Evolutionary conservation across 345 rosid species (phyloP), one percentile per base, ranked within the genome.

Genomic region (Camelina hispida): DNA sequence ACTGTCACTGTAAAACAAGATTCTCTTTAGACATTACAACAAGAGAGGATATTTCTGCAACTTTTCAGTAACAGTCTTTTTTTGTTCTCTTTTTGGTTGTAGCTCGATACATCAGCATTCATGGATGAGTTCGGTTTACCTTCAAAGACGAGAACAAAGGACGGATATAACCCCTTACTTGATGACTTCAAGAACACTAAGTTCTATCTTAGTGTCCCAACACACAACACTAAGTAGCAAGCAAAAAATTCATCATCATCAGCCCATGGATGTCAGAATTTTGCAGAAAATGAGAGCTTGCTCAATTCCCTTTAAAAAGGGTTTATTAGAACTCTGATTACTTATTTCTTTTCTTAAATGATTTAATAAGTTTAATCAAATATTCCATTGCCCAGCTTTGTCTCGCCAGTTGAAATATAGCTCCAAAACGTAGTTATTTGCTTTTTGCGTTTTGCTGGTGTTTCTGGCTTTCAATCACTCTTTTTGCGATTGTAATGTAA

Each of bases 41-140:
- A 40, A 71, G 44, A 66, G 68, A 53, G 12, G 12, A 63, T 23
- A 6, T 28, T 14, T 64, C 37, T 34, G 43, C 64, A 9, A 35
- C 30, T 15, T 15, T 38, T 46, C 1, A 38, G 0, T 71, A 63
- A 65, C 62, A 13, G 57, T 44, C 8, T 15, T 38, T 32, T 62
- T n/a, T 23, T 64, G 2, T 25, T 28, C 12, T 50, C 2, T 15
- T 34, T 54, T 62, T 0, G 14, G 9, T 0, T 78, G 66, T 70
- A 91, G 96, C 93, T 94, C 0, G 93, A 88, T 77, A 90, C 97
- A 35, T 91, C 96, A 51, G 77, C 89, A 4, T 93, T 91, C 83
- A 94, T 94, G 98, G 95, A 88, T 76, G 98, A 91, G 85, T 94
- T 94, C 62, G 96, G 95, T 34, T 82, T 94, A 80, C 95, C 96